Conservation (phyloP, 2,329 filamentous ascomycete genomes). For the Helminthosporium solani region DNA sequence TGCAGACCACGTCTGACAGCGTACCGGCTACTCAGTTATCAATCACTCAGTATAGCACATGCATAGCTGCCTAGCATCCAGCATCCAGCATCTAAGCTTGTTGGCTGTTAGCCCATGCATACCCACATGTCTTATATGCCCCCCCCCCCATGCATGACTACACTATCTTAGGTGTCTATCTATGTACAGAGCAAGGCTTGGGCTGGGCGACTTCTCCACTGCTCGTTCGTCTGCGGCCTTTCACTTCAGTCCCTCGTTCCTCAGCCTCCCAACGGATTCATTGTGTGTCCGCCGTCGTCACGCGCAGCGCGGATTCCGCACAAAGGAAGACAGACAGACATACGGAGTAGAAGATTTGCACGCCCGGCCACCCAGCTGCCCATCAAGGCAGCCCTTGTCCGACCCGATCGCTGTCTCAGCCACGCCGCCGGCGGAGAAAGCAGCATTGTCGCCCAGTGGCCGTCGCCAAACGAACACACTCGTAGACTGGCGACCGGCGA, state of each 20-base stretch:
- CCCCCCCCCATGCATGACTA: too few relatives aligned
- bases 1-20: slow-evolving; percentile 11
- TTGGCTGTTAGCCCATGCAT: too few relatives aligned
- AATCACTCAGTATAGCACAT: too few relatives aligned
- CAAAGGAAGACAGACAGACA: slow-evolving; percentile 10
- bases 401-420: slow-evolving; percentile 2
- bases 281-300: neutral
- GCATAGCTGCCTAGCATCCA: slow-evolving; percentile 7
- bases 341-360: too few relatives aligned
- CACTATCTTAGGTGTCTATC: too few relatives aligned
- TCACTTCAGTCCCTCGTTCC: neutral
- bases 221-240: slow-evolving; percentile 7
- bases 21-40: too few relatives aligned
- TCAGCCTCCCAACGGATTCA: slow-evolving; percentile 3
- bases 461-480: neutral
- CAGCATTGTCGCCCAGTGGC: neutral
- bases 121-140: too few relatives aligned
- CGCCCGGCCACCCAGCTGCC: neutral
- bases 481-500: neutral
- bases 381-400: slow-evolving; percentile 15
- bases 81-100: too few relatives aligned
- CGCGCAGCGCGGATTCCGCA: slow-evolving; percentile 4
- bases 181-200: too few relatives aligned
- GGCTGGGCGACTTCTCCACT: neutral
- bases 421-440: neutral